Conservation (phyloP, 192 early-diverging fungal genomes). For the Piromyces sp. region DNA sequence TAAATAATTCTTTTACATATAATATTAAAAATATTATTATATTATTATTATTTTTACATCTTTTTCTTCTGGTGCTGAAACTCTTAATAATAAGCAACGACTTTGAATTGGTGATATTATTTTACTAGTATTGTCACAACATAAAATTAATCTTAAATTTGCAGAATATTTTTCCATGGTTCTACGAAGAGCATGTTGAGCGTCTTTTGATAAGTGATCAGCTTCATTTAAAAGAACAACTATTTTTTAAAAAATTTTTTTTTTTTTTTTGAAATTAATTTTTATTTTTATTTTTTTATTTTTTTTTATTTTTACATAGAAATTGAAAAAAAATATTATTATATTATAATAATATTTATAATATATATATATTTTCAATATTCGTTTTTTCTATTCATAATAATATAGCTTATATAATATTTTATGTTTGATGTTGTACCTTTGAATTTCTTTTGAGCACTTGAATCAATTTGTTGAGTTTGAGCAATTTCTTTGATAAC, state of each 20-base stretch:
- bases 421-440: no score
- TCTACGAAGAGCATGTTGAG: constrained; percentile 87
- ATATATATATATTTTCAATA: no score
- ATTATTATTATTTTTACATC: constrained; percentile 32
- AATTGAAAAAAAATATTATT: no score
- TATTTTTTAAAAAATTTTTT: no score
- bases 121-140: constrained; percentile 71
- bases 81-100: constrained; percentile 74
- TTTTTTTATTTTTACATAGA: no score
- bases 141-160: constrained; percentile 83
- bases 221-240: constrained; percentile 91
- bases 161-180: constrained; percentile 99
- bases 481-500: constrained; percentile 94
- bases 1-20: no score
- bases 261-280: no score
- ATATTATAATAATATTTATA: no score
- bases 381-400: no score
- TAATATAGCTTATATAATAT: no score
- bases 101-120: constrained; percentile 86
- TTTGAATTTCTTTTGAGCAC: constrained; percentile 72
- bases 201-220: constrained; percentile 68
- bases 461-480: constrained; percentile 73
- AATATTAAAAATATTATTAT: neutral
- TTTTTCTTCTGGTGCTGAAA: constrained; percentile 56
- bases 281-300: neutral